phyloP scores from a whole-genome alignment of 257 asterid species.

The Sherardia arvensis region DNA sequence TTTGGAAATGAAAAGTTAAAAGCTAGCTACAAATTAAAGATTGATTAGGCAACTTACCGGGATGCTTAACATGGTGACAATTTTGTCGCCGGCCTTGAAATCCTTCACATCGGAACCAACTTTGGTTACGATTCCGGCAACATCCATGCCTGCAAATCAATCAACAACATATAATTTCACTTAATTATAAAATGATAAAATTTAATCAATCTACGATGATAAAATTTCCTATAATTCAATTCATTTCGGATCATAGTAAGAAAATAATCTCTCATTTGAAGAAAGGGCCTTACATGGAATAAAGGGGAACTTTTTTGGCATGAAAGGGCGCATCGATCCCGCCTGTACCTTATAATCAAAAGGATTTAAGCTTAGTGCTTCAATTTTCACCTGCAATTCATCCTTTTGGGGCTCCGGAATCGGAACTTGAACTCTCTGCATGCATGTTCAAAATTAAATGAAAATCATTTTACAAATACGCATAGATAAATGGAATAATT shows the following conservation, averaged over 20 bases:
- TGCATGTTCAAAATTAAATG: neutral
- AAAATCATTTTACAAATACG: neutral
- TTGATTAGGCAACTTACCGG: conserved; percentile 18
- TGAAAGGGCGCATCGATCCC: conserved; percentile 46
- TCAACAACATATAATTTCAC: neutral
- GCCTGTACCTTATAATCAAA: conserved; percentile 54
- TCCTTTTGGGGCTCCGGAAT: conserved; percentile 45
- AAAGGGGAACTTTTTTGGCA: conserved; percentile 37
- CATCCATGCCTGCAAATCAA: conserved; percentile 38
- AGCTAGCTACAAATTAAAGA: neutral
- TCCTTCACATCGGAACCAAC: conserved; percentile 37
- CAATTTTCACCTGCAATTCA: conserved; percentile 55
- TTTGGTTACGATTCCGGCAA: conserved; percentile 53
- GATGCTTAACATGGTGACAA: conserved; percentile 30
- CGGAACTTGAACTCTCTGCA: conserved; percentile 55
- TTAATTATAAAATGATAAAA: too few species aligned
- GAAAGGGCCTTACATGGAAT: conserved; percentile 52
- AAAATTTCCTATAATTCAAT: too few species aligned
- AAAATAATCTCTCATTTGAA: too few species aligned
- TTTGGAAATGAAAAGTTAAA: too few species aligned
- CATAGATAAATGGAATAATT: too few species aligned
- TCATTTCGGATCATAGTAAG: too few species aligned
- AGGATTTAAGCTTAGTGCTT: conserved; percentile 60
- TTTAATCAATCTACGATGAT: too few species aligned
- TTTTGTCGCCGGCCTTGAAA: conserved; percentile 53